Evolutionary conservation across 805 yeast genomes (phyloP).

Genomic region (Kazachstania kunashirensis): DNA sequence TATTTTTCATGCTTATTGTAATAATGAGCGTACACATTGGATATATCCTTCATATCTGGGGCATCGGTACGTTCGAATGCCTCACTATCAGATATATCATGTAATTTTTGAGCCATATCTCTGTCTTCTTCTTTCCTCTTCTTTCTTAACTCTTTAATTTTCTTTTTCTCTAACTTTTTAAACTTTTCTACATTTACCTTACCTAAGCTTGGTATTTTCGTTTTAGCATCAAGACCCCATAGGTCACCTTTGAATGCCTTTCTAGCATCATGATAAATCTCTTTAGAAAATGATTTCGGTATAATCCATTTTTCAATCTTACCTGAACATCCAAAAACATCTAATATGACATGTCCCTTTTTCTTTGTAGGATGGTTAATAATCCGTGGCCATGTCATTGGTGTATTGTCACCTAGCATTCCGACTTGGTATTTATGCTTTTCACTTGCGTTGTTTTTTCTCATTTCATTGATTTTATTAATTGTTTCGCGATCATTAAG

Average conservation of each 20-base stretch:
- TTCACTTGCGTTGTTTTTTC: slow-evolving; percentile 21
- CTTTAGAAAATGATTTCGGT: slow-evolving; percentile 65
- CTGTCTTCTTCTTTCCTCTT: slow-evolving; percentile 14
- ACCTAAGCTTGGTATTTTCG: slow-evolving; percentile 30
- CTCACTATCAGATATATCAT: slow-evolving; percentile 9
- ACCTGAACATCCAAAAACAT: slow-evolving; percentile 73
- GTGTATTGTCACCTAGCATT: slow-evolving; percentile 16
- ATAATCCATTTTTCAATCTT: slow-evolving; percentile 79
- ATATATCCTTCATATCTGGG: slow-evolving; percentile 4
- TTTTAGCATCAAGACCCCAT: slow-evolving; percentile 70
- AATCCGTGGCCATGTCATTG: slow-evolving; percentile 59
- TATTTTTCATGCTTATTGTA: too few species aligned
- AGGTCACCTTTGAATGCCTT: slow-evolving; percentile 76
- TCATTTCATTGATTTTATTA: slow-evolving; percentile 33
- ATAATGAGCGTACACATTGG: slow-evolving; percentile 9
- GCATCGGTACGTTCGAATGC: background rate
- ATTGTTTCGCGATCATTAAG: slow-evolving; percentile 35
- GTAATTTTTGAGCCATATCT: slow-evolving; percentile 12
- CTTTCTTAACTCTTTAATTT: slow-evolving; percentile 14
- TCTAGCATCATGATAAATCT: slow-evolving; percentile 80
- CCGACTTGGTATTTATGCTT: slow-evolving; percentile 18
- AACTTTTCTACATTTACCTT: slow-evolving; percentile 20
- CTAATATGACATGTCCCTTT: slow-evolving; percentile 73
- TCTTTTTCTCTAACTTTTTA: slow-evolving; percentile 19
- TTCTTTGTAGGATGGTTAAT: slow-evolving; percentile 62